Evolutionary conservation across 805 yeast genomes (phyloP).

Genomic region (Ogataea populi-albae): DNA sequence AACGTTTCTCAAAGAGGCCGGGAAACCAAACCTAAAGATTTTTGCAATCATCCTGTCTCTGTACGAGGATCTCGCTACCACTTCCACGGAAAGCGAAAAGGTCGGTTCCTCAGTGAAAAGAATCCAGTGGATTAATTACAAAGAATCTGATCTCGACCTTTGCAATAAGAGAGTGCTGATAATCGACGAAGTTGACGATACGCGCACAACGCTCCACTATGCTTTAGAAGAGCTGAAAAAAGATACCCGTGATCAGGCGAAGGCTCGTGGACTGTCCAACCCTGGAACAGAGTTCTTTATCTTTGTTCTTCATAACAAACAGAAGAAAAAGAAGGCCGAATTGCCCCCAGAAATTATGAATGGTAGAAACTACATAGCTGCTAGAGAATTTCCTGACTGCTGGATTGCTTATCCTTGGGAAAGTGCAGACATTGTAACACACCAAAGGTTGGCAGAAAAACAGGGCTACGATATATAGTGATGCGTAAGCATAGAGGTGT

Average conservation of each 20-base stretch:
- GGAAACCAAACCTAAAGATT: conserved; percentile 84
- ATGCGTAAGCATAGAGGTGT: too few species aligned
- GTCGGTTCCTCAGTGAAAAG: conserved; percentile 70
- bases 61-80: conserved; percentile 75
- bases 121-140: conserved; percentile 81
- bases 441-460: conserved; percentile 65
- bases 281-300: conserved; percentile 65
- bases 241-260: conserved; percentile 63
- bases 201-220: conserved; percentile 79
- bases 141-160: conserved; percentile 57
- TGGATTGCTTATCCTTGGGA: conserved; percentile 94
- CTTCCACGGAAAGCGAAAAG: conserved; percentile 52
- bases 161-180: conserved; percentile 70
- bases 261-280: conserved; percentile 47
- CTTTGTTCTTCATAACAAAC: conserved; percentile 75
- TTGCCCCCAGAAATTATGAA: conserved; percentile 62
- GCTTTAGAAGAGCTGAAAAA: conserved; percentile 72
- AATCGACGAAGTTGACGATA: conserved; percentile 84
- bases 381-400: conserved; percentile 69
- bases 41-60: conserved; percentile 93
- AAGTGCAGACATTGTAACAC: conserved; percentile 68
- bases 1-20: conserved; percentile 85
- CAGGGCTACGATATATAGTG: conserved; percentile 65
- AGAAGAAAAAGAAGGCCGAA: conserved; percentile 68
- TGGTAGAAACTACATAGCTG: conserved; percentile 62